Percentiles rank a stretch among this genome's conserved stretches.
phyloP scores from a whole-genome alignment of 192 early-diverging fungal species.

The Endogone sp. region DNA sequence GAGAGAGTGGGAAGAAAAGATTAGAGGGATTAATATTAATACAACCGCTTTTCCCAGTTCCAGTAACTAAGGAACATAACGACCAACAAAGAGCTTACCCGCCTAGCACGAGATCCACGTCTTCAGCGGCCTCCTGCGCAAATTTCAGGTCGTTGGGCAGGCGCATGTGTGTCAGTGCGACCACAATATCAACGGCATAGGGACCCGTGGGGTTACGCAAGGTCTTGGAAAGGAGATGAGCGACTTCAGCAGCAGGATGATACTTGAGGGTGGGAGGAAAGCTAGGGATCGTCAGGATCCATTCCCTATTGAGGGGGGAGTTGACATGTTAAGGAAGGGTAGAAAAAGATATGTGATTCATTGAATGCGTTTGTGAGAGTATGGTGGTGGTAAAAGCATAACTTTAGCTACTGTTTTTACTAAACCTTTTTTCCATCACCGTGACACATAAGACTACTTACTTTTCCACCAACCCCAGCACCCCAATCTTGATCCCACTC shows the following conservation, averaged over 20 bases:
- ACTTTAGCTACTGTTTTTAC: too few species aligned
- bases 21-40: background rate
- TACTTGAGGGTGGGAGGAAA: slow-evolving; percentile 54
- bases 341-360: background rate
- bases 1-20: background rate
- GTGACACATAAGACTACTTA: slow-evolving; percentile 12
- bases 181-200: slow-evolving; percentile 53
- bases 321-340: background rate
- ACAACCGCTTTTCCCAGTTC: background rate
- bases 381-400: too few species aligned
- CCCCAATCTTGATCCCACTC: slow-evolving; percentile 48
- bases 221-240: slow-evolving; percentile 28
- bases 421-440: background rate
- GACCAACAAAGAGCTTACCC: slow-evolving; percentile 32
- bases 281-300: slow-evolving; percentile 62
- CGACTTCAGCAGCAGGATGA: slow-evolving; percentile 51
- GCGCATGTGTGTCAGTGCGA: slow-evolving; percentile 73
- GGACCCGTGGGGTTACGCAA: slow-evolving; percentile 35
- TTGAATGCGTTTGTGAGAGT: background rate
- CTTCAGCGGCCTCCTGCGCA: slow-evolving; percentile 38
- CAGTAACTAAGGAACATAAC: background rate
- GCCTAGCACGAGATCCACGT: slow-evolving; percentile 65
- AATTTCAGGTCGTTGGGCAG: slow-evolving; percentile 63
- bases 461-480: slow-evolving; percentile 69
- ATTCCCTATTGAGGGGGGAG: slow-evolving; percentile 48